Percentiles rank a stretch among this genome's conserved stretches.
phyloP scores from a whole-genome alignment of 306 rosid genomes.

The Cucurbita pepo region DNA sequence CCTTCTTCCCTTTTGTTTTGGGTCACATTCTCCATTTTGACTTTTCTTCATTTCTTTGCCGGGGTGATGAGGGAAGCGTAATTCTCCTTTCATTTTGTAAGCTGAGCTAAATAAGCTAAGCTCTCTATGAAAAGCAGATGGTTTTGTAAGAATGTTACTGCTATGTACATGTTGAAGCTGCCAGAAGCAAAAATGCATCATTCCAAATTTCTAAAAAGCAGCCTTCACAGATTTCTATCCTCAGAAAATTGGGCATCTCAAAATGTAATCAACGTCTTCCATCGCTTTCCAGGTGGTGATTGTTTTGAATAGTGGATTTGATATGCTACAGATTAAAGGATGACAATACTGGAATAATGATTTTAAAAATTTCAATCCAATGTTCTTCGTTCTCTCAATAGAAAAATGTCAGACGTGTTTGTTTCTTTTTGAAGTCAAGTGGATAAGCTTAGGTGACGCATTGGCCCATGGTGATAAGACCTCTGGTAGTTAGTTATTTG shows the following conservation, averaged over 20 bases:
- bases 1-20: conserved; percentile 6
- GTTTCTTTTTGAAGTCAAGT: background rate
- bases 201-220: background rate
- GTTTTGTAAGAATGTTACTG: conserved; percentile 1
- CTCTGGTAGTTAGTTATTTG: background rate
- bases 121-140: background rate
- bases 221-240: background rate
- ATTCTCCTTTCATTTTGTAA: conserved; percentile 33
- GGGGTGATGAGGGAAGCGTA: conserved; percentile 32
- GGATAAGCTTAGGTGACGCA: background rate
- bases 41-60: conserved; percentile 22
- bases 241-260: background rate
- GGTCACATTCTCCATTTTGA: conserved; percentile 28
- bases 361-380: background rate
- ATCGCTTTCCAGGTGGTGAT: background rate
- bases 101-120: conserved; percentile 36
- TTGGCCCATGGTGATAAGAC: conserved; percentile 1
- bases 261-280: background rate
- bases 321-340: background rate
- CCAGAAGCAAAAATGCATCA: background rate
- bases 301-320: background rate
- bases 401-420: background rate
- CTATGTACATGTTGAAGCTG: conserved; percentile 2
- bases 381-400: background rate
- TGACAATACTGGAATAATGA: background rate